Base-by-base conservation (phyloP, 2,329 filamentous ascomycete species). In the Remersonia thermophila region DNA sequence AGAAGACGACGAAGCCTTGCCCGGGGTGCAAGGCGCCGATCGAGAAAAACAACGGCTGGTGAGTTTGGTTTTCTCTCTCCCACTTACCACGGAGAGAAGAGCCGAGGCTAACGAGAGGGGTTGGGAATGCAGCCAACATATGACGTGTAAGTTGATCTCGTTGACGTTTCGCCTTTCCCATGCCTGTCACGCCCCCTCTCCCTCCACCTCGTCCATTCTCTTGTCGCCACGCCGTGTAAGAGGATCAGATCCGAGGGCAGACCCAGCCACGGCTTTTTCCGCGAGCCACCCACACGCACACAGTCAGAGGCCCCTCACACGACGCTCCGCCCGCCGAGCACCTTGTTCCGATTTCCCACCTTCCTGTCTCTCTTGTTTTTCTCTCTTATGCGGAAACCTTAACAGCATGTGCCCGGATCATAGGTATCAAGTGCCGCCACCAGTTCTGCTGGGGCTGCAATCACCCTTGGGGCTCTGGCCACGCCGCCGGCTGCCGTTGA, bases 21-120 rank as follows among this genome's bases (percentile, higher is more conserved):
- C 59, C 59, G 0, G 49, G 51, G 1, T 66, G 62, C 13, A 41
- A 46, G 3, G 52, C 51, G 40, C 51, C 55, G 1, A 65, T 63
- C 35, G 51, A 62, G 44, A 66, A 62, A 50, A 57, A 55, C 13
- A 36, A 44, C 0, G 62, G 62, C 32, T 66, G 62, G 62, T 65
- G 37, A 52, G 59, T 52, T 17, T 7, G 26, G 14, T 30, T 16
- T 5, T n/a, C n/a, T 23, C 20, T 29, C 6, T 27, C 10, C 20
- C 20, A 23, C 20, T 23, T 9, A 23, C n/a, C n/a, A n/a, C n/a
- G n/a, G n/a, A n/a, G n/a, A n/a, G n/a, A n/a, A n/a, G n/a, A n/a
- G n/a, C n/a, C n/a, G 8, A 14, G 15, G 3, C 4, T 32, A 33
- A 31, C 50, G 59, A 45, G 57, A n/a, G n/a, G n/a, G n/a, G n/a